phyloP scores from a whole-genome alignment of 1,284 basidiomycete species.

The Prillingera fragicola region DNA sequence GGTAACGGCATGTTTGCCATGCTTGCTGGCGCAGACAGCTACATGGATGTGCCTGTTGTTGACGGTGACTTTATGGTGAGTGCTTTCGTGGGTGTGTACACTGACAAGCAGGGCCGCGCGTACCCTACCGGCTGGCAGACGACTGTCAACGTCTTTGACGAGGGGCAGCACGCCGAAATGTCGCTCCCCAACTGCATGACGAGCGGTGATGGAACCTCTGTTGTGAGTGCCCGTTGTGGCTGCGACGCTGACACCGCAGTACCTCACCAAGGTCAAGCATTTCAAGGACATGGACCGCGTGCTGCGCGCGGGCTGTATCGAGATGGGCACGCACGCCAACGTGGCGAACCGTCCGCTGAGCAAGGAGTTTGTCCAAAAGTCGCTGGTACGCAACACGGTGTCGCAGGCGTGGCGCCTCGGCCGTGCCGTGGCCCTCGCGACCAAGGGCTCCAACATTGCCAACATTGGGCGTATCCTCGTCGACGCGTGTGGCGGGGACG shows the following conservation, averaged over 20 bases:
- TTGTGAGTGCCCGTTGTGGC: conserved; percentile 8
- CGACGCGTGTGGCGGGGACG: conserved; percentile 52
- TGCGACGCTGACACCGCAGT: conserved; percentile 5
- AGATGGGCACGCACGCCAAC: conserved; percentile 36
- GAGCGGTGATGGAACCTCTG: conserved; percentile 21
- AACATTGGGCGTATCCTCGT: conserved; percentile 47
- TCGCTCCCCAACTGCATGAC: conserved; percentile 25
- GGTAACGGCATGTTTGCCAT: conserved; percentile 57
- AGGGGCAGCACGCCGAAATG: conserved; percentile 16
- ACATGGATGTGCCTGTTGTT: conserved; percentile 46
- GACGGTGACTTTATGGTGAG: conserved; percentile 50
- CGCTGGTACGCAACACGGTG: conserved; percentile 49
- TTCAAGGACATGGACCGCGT: conserved; percentile 23
- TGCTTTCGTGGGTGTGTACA: not conserved
- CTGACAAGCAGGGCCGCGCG: conserved; percentile 13
- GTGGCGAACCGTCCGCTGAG: conserved; percentile 21
- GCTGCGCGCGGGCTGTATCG: conserved; percentile 28
- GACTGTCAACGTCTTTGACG: conserved; percentile 31
- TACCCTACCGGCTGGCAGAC: conserved; percentile 31
- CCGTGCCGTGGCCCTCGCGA: conserved; percentile 49
- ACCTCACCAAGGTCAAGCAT: conserved; percentile 25
- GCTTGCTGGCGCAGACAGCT: conserved; percentile 46
- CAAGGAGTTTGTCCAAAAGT: conserved; percentile 9
- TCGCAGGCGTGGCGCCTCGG: conserved; percentile 58
- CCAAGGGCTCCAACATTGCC: conserved; percentile 46